A percentile compares a stretch with the other conserved stretches of the same genome.
phyloP scores from a whole-genome alignment of 2,329 filamentous ascomycete species.

The Fusarium devonianum region DNA sequence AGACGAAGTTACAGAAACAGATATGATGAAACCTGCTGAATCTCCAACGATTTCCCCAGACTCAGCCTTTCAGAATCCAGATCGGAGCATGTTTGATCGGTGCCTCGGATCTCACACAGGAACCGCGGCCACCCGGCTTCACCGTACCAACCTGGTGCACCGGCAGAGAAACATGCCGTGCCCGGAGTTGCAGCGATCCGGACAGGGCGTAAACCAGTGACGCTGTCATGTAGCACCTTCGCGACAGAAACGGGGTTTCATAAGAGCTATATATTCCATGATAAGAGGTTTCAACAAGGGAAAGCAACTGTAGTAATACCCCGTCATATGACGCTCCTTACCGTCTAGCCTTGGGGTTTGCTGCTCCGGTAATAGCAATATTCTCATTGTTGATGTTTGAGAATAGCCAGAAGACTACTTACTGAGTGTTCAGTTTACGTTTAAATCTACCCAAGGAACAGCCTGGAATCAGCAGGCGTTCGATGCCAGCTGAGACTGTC shows the following conservation, averaged over 20 bases:
- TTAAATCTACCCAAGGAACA: conserved; percentile 4
- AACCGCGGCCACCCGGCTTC: conserved; percentile 34
- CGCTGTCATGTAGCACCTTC: conserved; percentile 23
- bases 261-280: conserved; percentile 70
- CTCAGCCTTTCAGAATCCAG: conserved; percentile 31
- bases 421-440: conserved; percentile 10
- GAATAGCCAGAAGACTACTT: conserved; percentile 18
- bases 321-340: no score
- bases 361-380: conserved; percentile 71
- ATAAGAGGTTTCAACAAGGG: conserved; percentile 85
- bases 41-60: conserved; percentile 29
- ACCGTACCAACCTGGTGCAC: conserved; percentile 26
- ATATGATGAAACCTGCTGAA: conserved; percentile 15
- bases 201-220: conserved; percentile 13
- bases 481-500: conserved; percentile 16
- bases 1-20: conserved; percentile 1
- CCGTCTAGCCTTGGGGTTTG: no score
- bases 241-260: conserved; percentile 28
- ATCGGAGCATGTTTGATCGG: conserved; percentile 35
- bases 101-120: conserved; percentile 39
- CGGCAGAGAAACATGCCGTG: conserved; percentile 23
- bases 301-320: no score
- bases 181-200: conserved; percentile 24
- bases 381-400: conserved; percentile 62
- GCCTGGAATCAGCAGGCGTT: conserved; percentile 15